Percentiles rank a stretch among this genome's conserved stretches.
Conservation (phyloP, 1,139 yeast species). For the Suhomyces coccinellae region DNA sequence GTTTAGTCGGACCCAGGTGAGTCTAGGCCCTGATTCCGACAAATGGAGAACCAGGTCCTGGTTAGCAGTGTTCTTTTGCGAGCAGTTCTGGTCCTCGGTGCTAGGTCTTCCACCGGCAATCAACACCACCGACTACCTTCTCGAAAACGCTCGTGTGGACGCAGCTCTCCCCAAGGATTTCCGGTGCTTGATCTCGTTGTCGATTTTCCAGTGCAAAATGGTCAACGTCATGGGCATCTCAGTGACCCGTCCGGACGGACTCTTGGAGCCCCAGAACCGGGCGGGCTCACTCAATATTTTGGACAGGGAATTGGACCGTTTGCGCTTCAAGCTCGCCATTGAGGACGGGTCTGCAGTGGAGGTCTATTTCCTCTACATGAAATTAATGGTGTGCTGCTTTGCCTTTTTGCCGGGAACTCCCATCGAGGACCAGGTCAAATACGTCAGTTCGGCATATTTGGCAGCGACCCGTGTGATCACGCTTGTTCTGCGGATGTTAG, state of each 20-base stretch:
- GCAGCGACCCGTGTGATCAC: conserved; percentile 84
- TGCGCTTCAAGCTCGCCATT: conserved; percentile 61
- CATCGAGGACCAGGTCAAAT: conserved; percentile 81
- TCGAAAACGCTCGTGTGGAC: conserved; percentile 78
- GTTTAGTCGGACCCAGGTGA: conserved; percentile 85
- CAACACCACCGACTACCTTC: conserved; percentile 72
- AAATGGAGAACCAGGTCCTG: conserved; percentile 94
- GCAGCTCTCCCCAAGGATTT: conserved; percentile 66
- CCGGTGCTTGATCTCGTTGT: conserved; percentile 67
- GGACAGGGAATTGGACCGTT: conserved; percentile 74
- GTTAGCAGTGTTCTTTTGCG: conserved; percentile 85
- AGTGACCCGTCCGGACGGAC: conserved; percentile 87
- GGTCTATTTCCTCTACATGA: conserved; percentile 74
- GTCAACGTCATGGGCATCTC: conserved; percentile 87
- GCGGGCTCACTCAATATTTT: conserved; percentile 75
- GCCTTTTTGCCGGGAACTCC: conserved; percentile 93
- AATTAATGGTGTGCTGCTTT: conserved; percentile 82
- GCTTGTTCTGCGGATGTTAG: conserved; percentile 65
- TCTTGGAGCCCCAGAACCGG: conserved; percentile 80
- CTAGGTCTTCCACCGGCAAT: conserved; percentile 87
- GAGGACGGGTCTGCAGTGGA: conserved; percentile 69
- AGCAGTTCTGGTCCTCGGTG: conserved; percentile 88
- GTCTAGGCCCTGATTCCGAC: conserved; percentile 83
- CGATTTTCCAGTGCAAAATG: conserved; percentile 82
- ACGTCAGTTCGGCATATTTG: conserved; percentile 78